Evolutionary conservation across 2,329 filamentous ascomycete genomes (phyloP).

Genomic region (Blastomyces emzantsi): DNA sequence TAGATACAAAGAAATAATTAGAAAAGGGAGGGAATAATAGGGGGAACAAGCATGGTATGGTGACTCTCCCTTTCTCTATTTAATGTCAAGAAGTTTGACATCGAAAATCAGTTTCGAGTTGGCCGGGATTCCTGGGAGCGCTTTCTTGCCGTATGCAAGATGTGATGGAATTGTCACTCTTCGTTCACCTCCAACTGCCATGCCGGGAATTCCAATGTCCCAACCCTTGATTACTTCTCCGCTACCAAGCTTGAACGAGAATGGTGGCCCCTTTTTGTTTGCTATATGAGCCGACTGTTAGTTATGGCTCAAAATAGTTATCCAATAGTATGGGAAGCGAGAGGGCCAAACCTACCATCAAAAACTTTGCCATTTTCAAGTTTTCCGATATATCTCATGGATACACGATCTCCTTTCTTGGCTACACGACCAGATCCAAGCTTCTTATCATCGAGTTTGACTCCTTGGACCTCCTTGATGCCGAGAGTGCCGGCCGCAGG

Average conservation of each 20-base stretch:
- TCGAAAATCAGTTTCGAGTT: slow-evolving; percentile 94
- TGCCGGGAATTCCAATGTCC: slow-evolving; percentile 90
- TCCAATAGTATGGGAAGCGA: not conserved
- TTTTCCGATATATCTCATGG: slow-evolving; percentile 98
- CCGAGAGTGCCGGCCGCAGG: slow-evolving; percentile 51
- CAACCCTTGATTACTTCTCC: slow-evolving; percentile 98
- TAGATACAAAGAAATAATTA: slow-evolving; percentile 3
- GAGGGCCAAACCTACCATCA: slow-evolving; percentile 56
- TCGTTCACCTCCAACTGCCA: slow-evolving; percentile 88
- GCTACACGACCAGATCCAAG: slow-evolving; percentile 71
- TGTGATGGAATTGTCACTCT: slow-evolving; percentile 80
- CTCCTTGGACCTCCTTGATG: slow-evolving; percentile 74
- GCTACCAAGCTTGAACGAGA: slow-evolving; percentile 86
- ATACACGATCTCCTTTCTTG: slow-evolving; percentile 83
- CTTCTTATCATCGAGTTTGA: slow-evolving; percentile 95
- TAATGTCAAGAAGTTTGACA: slow-evolving; percentile 74
- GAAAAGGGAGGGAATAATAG: not conserved
- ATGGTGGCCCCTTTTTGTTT: slow-evolving; percentile 99
- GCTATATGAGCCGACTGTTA: slow-evolving; percentile 42
- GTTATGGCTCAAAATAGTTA: slow-evolving; percentile 2
- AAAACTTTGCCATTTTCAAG: slow-evolving; percentile 90
- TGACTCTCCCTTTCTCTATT: slow-evolving; percentile 44
- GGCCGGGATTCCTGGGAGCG: slow-evolving; percentile 71
- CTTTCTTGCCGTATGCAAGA: slow-evolving; percentile 81
- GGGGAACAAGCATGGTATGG: not conserved